These are phyloP conservation scores for Chimonanthus salicifolius DNA, from an alignment of 164 flowering plant genomes.

Conservation along the genomic window DNA sequence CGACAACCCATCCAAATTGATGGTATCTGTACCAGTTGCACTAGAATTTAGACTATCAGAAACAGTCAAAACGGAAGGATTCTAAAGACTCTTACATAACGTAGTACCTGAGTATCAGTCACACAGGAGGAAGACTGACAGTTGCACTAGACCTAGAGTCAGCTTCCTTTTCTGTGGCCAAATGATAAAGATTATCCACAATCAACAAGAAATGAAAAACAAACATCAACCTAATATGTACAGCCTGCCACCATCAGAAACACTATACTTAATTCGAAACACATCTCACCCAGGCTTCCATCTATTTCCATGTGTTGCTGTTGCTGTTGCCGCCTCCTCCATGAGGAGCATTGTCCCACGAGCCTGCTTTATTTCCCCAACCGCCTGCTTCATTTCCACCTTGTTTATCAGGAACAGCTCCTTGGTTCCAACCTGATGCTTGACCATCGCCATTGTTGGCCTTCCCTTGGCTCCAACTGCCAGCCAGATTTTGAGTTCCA, in stretches of 20 bases:
- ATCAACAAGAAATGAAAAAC: background rate
- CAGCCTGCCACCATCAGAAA: background rate
- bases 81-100: background rate
- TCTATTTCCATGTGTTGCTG: constrained; percentile 9
- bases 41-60: background rate
- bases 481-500: background rate
- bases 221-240: background rate
- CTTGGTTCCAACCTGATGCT: constrained; percentile 8
- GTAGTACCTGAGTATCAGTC: background rate
- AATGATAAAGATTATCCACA: background rate
- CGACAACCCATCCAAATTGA: background rate
- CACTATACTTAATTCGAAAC: background rate
- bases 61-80: background rate
- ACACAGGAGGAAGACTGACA: background rate
- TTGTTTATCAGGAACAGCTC: constrained; percentile 8
- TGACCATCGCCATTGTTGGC: background rate
- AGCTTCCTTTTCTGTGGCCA: background rate
- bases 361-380: constrained; percentile 2
- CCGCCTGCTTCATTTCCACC: constrained; percentile 4
- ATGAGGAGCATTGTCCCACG: constrained; percentile 14
- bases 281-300: background rate
- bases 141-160: background rate
- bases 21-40: background rate
- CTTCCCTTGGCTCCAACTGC: background rate
- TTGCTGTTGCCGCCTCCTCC: constrained; percentile 2